phyloP scores from a whole-genome alignment of 2,329 filamentous ascomycete genomes.

The Ophiosphaerella herpotricha region DNA sequence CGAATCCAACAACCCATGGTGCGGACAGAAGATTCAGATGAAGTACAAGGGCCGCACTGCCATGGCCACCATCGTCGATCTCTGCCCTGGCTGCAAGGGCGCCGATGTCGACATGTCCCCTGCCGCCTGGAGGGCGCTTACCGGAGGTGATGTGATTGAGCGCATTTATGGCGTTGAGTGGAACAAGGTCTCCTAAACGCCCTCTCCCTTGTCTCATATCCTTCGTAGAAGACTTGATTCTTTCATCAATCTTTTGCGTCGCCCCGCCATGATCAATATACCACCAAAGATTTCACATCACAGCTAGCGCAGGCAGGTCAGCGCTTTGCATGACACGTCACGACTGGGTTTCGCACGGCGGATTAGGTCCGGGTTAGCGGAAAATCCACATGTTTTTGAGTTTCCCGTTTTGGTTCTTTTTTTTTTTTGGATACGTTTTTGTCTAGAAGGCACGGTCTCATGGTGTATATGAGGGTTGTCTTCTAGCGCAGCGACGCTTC shows the following conservation, averaged over 20 bases:
- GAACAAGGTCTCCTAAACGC: conserved; percentile 28
- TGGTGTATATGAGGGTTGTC: conserved; percentile 26
- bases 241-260: neutral
- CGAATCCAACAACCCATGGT: conserved; percentile 39
- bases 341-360: conserved; percentile 29
- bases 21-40: conserved; percentile 40
- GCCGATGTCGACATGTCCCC: conserved; percentile 38
- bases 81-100: conserved; percentile 40
- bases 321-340: conserved; percentile 47
- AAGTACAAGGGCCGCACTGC: conserved; percentile 35
- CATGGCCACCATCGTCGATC: conserved; percentile 38
- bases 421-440: conserved; percentile 10
- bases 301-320: conserved; percentile 47
- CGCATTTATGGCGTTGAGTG: conserved; percentile 30
- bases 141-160: conserved; percentile 24
- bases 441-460: conserved; percentile 14
- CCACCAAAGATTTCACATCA: conserved; percentile 24
- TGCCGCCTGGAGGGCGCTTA: conserved; percentile 36
- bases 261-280: conserved; percentile 29
- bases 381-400: conserved; percentile 3
- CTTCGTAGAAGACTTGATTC: too few relatives aligned
- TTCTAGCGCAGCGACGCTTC: conserved; percentile 4
- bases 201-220: neutral
- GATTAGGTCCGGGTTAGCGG: conserved; percentile 11
- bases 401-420: conserved; percentile 15